These are phyloP conservation scores for Primulina eburnea DNA, from an alignment of 257 asterid genomes.

Conservation along the genomic window DNA sequence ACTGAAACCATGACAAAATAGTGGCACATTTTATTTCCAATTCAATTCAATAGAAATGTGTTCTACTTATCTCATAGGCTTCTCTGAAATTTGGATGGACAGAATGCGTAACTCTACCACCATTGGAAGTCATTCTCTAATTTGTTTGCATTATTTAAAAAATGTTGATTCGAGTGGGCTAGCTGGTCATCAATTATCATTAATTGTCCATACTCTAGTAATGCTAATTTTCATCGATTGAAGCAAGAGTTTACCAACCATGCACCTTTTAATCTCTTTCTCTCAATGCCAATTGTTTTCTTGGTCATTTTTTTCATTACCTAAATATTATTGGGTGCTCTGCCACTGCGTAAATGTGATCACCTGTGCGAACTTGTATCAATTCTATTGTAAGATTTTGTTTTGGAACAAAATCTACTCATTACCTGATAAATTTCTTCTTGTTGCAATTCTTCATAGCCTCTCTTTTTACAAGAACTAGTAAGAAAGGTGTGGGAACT, in stretches of 20 bases:
- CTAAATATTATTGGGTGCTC: background rate
- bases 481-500: constrained; percentile 32
- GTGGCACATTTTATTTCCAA: background rate
- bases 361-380: background rate
- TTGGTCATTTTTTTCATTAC: background rate
- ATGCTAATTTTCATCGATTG: background rate
- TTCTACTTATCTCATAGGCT: background rate
- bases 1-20: background rate
- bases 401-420: background rate
- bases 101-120: background rate
- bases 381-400: background rate
- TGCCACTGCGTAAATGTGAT: background rate
- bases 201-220: too few species aligned
- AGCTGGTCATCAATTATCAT: background rate
- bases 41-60: too few species aligned
- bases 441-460: constrained; percentile 36
- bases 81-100: background rate
- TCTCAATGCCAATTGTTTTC: background rate
- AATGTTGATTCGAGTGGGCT: background rate
- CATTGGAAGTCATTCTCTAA: background rate
- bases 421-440: background rate
- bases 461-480: constrained; percentile 59
- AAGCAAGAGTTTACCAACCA: background rate
- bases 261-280: too few species aligned
- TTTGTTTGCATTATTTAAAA: background rate